A percentile compares a stretch with the other conserved stretches of the same genome.
Evolutionary conservation across 164 flowering plant genomes (phyloP).

Genomic region (Euptelea pleiosperma): DNA sequence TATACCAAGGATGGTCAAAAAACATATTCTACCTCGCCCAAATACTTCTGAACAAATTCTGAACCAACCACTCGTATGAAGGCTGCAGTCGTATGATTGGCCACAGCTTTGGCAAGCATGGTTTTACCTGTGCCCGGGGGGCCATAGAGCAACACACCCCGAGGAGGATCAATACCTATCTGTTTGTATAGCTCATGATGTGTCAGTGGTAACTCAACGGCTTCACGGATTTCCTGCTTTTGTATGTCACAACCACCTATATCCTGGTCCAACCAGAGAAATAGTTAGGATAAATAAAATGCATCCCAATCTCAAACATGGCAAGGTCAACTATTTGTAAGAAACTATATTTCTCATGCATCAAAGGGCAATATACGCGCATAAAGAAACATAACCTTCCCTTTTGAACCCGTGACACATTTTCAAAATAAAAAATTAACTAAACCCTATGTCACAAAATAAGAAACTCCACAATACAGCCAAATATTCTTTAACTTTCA

Average conservation of each 20-base stretch:
- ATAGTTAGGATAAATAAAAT: neutral
- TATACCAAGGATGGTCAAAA: neutral
- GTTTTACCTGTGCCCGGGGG: conserved; percentile 99
- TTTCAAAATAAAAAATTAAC: too few relatives aligned
- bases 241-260: conserved; percentile 99
- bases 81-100: conserved; percentile 89
- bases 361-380: neutral
- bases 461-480: too few relatives aligned
- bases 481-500: too few relatives aligned
- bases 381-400: too few relatives aligned
- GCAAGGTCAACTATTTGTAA: neutral
- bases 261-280: conserved; percentile 46
- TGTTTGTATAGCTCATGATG: conserved; percentile 95
- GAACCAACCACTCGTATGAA: conserved; percentile 97
- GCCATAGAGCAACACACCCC: conserved; percentile 94
- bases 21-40: conserved; percentile 84
- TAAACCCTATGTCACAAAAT: too few relatives aligned
- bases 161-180: conserved; percentile 97
- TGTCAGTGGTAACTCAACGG: conserved; percentile 91
- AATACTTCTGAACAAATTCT: conserved; percentile 94
- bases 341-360: neutral
- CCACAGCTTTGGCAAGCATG: conserved; percentile 99
- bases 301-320: neutral
- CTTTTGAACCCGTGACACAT: too few relatives aligned
- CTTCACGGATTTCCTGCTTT: conserved; percentile 97